Base-by-base conservation (phyloP, 148 eudicot species). In the Heliosperma pusillum region DNA sequence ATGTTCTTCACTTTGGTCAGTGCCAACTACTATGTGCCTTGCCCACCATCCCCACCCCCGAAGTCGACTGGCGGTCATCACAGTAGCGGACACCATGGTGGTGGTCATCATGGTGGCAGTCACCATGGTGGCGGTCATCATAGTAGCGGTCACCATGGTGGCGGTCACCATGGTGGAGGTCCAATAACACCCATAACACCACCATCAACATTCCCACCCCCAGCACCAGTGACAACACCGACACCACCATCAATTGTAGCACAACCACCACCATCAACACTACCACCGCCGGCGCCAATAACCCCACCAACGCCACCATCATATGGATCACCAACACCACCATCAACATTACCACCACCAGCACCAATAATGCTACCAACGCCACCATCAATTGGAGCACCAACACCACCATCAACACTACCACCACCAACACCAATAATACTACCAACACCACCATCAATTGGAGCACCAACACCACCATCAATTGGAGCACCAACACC, bases 1-100 rank as follows among this genome's bases (percentile, higher is more conserved):
- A 67, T 90, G 69, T 83, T 90, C 76, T 87, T 85, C 82, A 81
- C 89, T 66, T 53, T 88, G 80, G 96, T 84, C 24, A 85, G 82
- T 72, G 84, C 90, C 26, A 70, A 36, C 64, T n/a, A 76, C 71
- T 7, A 42, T 71, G 80, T 77, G 55, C 83, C 86, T 17, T 81
- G 85, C 59, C 80, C 82, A 70, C 76, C 79, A 25, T 79, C 83
- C 36, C 64, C 80, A 21, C 3, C 83, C 75, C 59, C 80, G 70
- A 20, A 67, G 12, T 27, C 75, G n/a, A n/a, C n/a, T n/a, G n/a
- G n/a, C n/a, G n/a, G n/a, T n/a, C n/a, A n/a, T n/a, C n/a, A n/a
- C n/a, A n/a, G n/a, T n/a, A n/a, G n/a, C n/a, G n/a, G n/a, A n/a
- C n/a, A n/a, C n/a, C n/a, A n/a, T n/a, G n/a, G n/a, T n/a, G n/a